These are phyloP conservation scores for Sphagnum contortum DNA, from an alignment of 225 moss, liverwort and hornwort species.

Conservation along the genomic window DNA sequence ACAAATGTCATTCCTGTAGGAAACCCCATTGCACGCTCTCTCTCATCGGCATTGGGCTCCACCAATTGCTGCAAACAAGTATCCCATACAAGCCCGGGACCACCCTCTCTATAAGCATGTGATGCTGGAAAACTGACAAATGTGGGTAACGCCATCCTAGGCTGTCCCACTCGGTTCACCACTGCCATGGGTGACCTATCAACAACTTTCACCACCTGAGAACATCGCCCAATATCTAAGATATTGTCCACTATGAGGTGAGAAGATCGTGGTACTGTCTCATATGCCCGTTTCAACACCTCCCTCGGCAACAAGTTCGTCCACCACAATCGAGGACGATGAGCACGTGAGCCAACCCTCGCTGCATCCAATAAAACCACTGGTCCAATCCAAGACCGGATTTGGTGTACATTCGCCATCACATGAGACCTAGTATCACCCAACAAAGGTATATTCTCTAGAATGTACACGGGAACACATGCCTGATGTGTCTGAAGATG, in stretches of 20 bases:
- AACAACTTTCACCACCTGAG: background rate
- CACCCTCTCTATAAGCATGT: background rate
- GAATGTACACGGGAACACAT: background rate
- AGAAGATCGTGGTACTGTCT: no score
- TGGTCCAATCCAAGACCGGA: background rate
- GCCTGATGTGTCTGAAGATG: background rate
- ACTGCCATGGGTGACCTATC: conserved; percentile 1
- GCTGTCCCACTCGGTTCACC: background rate
- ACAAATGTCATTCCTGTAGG: background rate
- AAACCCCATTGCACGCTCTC: conserved; percentile 8
- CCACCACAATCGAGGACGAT: conserved; percentile 5
- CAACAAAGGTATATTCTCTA: conserved; percentile 3
- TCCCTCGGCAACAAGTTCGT: background rate
- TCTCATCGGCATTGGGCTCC: conserved; percentile 6
- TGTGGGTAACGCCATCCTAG: background rate
- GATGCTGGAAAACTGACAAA: conserved; percentile 1
- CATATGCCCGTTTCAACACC: no score
- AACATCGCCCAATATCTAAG: background rate
- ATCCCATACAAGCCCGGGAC: conserved; percentile 4
- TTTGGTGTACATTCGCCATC: background rate
- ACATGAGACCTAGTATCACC: background rate
- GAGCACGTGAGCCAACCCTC: conserved; percentile 1
- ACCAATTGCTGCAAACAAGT: background rate
- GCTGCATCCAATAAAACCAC: conserved; percentile 2
- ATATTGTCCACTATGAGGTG: no score